A percentile compares a stretch with the other conserved stretches of the same genome.
Conservation (phyloP, 2,329 filamentous ascomycete species). For the Alternaria brassicicola region DNA sequence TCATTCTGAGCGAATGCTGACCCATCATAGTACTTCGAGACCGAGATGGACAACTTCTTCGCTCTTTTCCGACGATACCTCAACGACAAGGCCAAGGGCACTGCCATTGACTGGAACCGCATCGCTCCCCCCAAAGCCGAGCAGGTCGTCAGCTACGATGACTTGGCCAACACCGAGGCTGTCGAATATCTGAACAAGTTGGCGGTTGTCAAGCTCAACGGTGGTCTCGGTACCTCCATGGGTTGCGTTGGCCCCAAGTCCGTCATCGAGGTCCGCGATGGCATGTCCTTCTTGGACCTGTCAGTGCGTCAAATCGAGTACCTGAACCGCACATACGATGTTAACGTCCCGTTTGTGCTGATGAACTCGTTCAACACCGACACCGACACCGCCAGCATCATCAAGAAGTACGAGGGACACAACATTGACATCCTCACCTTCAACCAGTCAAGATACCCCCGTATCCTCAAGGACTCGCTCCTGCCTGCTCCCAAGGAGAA, state of each 20-base stretch:
- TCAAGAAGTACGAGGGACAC: slow-evolving; percentile 99
- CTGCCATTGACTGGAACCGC: slow-evolving; percentile 92
- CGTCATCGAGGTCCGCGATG: slow-evolving; percentile 98
- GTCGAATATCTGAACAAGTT: slow-evolving; percentile 96
- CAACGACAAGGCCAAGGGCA: slow-evolving; percentile 99
- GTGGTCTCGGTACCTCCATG: slow-evolving; percentile 99
- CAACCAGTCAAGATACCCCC: slow-evolving; percentile 98
- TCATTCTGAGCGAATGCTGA: slow-evolving; percentile 26
- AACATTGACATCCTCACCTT: slow-evolving; percentile 99
- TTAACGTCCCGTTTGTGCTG: slow-evolving; percentile 96
- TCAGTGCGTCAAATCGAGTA: slow-evolving; percentile 99
- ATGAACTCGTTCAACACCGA: slow-evolving; percentile 99
- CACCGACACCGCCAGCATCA: slow-evolving; percentile 95
- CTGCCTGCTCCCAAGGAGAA: slow-evolving; percentile 91
- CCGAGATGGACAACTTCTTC: slow-evolving; percentile 99
- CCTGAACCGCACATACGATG: slow-evolving; percentile 96
- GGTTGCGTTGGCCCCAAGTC: slow-evolving; percentile 99
- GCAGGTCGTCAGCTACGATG: slow-evolving; percentile 94
- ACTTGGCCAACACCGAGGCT: slow-evolving; percentile 85
- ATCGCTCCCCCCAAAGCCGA: slow-evolving; percentile 91
- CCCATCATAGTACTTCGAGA: slow-evolving; percentile 79
- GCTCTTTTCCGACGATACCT: slow-evolving; percentile 97
- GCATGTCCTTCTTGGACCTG: slow-evolving; percentile 99
- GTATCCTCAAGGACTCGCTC: slow-evolving; percentile 97
- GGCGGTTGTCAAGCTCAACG: slow-evolving; percentile 98